A percentile compares a stretch with the other conserved stretches of the same genome.
Evolutionary conservation across 1,139 yeast species (phyloP).

Genomic region (Debaryomycetaceae sp.): DNA sequence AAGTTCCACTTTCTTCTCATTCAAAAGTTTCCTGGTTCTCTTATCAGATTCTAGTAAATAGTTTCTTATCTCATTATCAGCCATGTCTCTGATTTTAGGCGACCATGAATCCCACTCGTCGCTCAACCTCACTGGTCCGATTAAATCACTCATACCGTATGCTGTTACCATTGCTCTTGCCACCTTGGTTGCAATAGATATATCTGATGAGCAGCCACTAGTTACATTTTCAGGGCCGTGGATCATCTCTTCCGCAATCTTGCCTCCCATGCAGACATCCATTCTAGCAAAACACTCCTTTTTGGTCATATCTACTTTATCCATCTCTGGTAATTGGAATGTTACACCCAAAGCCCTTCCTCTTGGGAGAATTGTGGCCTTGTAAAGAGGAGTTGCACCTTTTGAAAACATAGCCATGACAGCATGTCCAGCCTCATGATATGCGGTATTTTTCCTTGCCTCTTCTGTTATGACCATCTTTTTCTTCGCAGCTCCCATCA

Average conservation of each 20-base stretch:
- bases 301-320: conserved; percentile 89
- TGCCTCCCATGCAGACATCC: conserved; percentile 99
- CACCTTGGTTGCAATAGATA: conserved; percentile 83
- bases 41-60: conserved; percentile 71
- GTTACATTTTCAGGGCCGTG: conserved; percentile 93
- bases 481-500: conserved; percentile 97
- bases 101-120: conserved; percentile 97
- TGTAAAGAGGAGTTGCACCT: conserved; percentile 95
- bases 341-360: conserved; percentile 97
- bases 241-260: conserved; percentile 90
- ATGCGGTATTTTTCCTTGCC: conserved; percentile 89
- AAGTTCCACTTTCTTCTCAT: conserved; percentile 64
- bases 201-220: conserved; percentile 90
- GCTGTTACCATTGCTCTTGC: conserved; percentile 97
- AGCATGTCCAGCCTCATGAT: conserved; percentile 99
- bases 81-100: conserved; percentile 77
- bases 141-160: conserved; percentile 92
- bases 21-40: conserved; percentile 69
- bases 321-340: conserved; percentile 97
- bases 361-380: conserved; percentile 94
- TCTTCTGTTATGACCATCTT: conserved; percentile 98
- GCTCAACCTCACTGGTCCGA: conserved; percentile 87
- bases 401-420: conserved; percentile 93
- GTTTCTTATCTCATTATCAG: conserved; percentile 86
- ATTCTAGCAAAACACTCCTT: conserved; percentile 86